A percentile compares a stretch with the other conserved stretches of the same genome.
phyloP scores from a whole-genome alignment of 1,139 yeast species.

The Ogataea hybrid region DNA sequence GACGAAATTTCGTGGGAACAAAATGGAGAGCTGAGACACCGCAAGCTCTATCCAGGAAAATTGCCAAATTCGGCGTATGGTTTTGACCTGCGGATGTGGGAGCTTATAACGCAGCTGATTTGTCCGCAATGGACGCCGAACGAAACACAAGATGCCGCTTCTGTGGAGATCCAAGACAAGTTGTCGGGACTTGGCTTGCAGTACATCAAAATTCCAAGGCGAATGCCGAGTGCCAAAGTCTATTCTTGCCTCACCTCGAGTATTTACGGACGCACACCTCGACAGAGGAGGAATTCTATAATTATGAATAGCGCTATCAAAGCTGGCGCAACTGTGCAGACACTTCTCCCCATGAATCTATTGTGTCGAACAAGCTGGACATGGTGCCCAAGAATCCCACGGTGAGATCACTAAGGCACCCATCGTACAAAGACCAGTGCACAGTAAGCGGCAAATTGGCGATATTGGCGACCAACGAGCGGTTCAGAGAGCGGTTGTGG shows the following conservation, averaged over 20 bases:
- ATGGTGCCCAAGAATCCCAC: conserved; percentile 35
- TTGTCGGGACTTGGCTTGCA: conserved; percentile 30
- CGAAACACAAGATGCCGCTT: conserved; percentile 14
- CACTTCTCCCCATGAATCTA: conserved; percentile 23
- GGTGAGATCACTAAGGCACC: conserved; percentile 41
- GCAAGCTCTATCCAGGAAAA: conserved; percentile 29
- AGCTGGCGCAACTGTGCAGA: conserved; percentile 2
- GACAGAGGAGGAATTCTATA: conserved; percentile 3
- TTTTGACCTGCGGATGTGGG: conserved; percentile 37
- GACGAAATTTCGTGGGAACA: conserved; percentile 38
- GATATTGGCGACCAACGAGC: conserved; percentile 27
- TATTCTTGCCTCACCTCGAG: conserved; percentile 33
- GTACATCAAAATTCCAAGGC: conserved; percentile 29
- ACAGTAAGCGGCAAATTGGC: conserved; percentile 55
- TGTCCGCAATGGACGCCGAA: conserved; percentile 30
- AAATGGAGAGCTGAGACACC: conserved; percentile 32
- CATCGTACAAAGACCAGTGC: conserved; percentile 57
- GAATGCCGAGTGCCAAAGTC: conserved; percentile 28
- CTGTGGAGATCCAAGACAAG: conserved; percentile 14
- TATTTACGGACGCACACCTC: conserved; percentile 30
- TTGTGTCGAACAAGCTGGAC: conserved; percentile 28
- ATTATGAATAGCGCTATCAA: conserved; percentile 5
- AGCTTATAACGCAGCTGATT: conserved; percentile 33
- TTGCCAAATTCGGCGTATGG: conserved; percentile 31
- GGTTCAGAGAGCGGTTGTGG: conserved; percentile 11